phyloP scores from a whole-genome alignment of 331 rosid genomes.

The Quercus lobata region DNA sequence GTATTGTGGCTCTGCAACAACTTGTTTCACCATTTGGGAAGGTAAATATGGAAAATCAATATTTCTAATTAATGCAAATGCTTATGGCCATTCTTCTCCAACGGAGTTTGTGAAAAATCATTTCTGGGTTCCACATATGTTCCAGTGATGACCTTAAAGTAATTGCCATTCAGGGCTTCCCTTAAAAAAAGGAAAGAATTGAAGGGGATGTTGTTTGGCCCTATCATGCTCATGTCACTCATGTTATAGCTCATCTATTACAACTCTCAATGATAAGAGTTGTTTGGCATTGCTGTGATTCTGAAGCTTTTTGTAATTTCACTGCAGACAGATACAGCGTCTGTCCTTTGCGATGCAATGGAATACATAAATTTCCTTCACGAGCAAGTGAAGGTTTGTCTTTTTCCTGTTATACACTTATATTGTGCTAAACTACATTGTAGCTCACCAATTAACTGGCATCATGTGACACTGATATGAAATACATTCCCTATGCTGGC shows the following conservation, averaged over 20 bases:
- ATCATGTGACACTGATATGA: constrained; percentile 2
- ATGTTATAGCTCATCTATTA: neutral
- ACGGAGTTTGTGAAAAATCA: neutral
- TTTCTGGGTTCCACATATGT: neutral
- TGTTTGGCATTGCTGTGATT: constrained; percentile 3
- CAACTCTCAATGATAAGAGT: neutral
- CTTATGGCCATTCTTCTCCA: constrained; percentile 1
- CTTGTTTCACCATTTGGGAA: constrained; percentile 98
- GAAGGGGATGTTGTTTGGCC: neutral
- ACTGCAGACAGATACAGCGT: constrained; percentile 96
- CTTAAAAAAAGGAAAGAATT: neutral
- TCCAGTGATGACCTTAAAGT: neutral
- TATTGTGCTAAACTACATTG: constrained; percentile 7
- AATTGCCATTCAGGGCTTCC: neutral
- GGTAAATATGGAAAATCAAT: constrained; percentile 38
- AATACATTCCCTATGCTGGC: constrained; percentile 6
- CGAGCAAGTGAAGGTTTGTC: constrained; percentile 92
- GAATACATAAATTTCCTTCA: constrained; percentile 91
- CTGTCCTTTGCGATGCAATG: constrained; percentile 91
- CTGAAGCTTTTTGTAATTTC: constrained; percentile 19
- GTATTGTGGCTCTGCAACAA: constrained; percentile 84
- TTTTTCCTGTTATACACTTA: constrained; percentile 25
- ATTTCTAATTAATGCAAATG: neutral
- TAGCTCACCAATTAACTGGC: constrained; percentile 1
- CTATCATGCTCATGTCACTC: neutral